Base-by-base conservation (phyloP, 208 protist genomes). In the Leptomonas pyrrhocoris region DNA sequence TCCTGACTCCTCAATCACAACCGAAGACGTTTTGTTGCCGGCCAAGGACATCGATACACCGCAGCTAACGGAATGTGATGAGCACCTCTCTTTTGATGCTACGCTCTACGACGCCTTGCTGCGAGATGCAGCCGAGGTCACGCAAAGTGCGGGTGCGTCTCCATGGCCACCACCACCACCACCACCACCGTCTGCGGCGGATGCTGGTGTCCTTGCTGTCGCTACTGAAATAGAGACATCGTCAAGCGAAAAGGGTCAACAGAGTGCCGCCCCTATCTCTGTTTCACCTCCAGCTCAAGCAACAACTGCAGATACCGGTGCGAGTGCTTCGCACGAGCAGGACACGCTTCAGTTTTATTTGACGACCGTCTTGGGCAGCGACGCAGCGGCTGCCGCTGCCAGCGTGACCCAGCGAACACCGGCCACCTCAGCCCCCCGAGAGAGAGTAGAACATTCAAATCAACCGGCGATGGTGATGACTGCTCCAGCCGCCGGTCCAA, bases 341-440 rank as follows among this genome's bases (percentile, higher is more conserved):
- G 60, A 66, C 12, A 66, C 60, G n/a, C 60, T 66, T 42, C 60
- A 66, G 38, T 66, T 56, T 45, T 66, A 56, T n/a, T n/a, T 66
- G 3, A 28, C 60, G 9, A 55, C 46, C 8, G 31, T 66, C 9
- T 31, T 66, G 13, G 48, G 43, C 30, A n/a, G 30, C 1, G 31
- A 64, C 34, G 34, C 34, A 38, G 34, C 34, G 34, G 34, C 34
- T 38, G 7, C 34, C 9, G 34, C 34, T 9, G 7, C 34, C 3
- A 9, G 34, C 34, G 7, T 38, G 34, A 38, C 34, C 34, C 34
- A 38, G 34, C 34, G 9, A 38, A 9, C 34, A 38, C 34, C 34
- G 3, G 7, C 34, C 9, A 9, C 34, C 34, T 3, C 34, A 38
- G 34, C 34, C 34, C n/a, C n/a, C n/a, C n/a, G n/a, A n/a, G 34